A percentile compares a stretch with the other conserved stretches of the same genome.
Conservation (phyloP, 2,329 filamentous ascomycete genomes). For the Seiridium unicorne region DNA sequence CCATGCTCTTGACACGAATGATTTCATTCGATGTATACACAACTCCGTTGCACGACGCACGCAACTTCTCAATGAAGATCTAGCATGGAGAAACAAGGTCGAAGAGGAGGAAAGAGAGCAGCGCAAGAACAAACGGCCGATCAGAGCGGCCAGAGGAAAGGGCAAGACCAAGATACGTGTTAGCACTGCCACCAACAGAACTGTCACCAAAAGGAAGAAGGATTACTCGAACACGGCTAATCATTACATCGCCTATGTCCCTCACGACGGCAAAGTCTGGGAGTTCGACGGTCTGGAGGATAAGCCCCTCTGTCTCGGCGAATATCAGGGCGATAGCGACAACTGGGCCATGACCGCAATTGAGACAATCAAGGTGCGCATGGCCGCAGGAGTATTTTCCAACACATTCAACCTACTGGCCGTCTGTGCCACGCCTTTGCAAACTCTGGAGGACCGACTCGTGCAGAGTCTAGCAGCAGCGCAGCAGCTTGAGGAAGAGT, state of each 20-base stretch:
- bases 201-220: conserved; percentile 30
- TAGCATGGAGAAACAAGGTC: conserved; percentile 60
- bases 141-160: conserved; percentile 29
- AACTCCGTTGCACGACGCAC: conserved; percentile 83
- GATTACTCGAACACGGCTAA: conserved; percentile 61
- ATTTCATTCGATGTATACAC: conserved; percentile 77
- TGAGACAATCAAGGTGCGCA: conserved; percentile 64
- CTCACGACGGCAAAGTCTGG: conserved; percentile 73
- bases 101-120: conserved; percentile 34
- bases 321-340: conserved; percentile 25
- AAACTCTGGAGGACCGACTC: conserved; percentile 45
- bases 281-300: conserved; percentile 82
- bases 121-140: conserved; percentile 10
- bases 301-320: conserved; percentile 65
- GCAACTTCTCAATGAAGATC: conserved; percentile 72
- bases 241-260: conserved; percentile 90
- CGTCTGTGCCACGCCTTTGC: conserved; percentile 65
- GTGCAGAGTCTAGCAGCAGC: conserved; percentile 40
- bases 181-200: not conserved
- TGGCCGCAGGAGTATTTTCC: conserved; percentile 58
- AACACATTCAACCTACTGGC: conserved; percentile 78
- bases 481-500: conserved; percentile 28
- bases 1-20: conserved; percentile 69
- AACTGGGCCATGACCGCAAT: conserved; percentile 69
- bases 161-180: conserved; percentile 16